These are phyloP conservation scores for Alternaria gaisen DNA, from an alignment of 2,329 filamentous ascomycete species.

Conservation along the genomic window DNA sequence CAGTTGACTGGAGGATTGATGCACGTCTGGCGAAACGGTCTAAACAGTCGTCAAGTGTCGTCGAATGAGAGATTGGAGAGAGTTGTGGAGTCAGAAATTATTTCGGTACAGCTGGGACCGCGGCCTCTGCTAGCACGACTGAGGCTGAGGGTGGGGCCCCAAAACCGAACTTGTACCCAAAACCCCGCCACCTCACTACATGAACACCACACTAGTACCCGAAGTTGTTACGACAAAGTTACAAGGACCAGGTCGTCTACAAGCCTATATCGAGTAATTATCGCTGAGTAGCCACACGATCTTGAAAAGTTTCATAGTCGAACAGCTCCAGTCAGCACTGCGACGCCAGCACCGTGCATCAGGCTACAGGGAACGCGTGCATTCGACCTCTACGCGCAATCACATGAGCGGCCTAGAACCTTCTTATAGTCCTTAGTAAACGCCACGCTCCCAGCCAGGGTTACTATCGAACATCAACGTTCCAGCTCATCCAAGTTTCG, in stretches of 20 bases:
- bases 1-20: no score
- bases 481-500: neutral
- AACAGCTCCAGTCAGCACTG: neutral
- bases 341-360: conserved; percentile 7
- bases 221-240: neutral
- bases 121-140: conserved; percentile 10
- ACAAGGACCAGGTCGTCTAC: no score
- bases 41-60: neutral
- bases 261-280: no score
- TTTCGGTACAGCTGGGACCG: conserved; percentile 26
- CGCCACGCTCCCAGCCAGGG: conserved; percentile 20
- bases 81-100: conserved; percentile 31
- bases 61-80: conserved; percentile 5
- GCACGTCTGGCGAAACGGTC: no score
- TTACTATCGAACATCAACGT: neutral
- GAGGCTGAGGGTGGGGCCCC: conserved; percentile 33
- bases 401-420: conserved; percentile 43
- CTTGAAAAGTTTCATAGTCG: neutral
- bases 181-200: conserved; percentile 8
- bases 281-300: neutral
- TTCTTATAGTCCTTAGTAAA: conserved; percentile 18
- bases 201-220: neutral
- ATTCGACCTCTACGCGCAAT: conserved; percentile 32
- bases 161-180: conserved; percentile 20
- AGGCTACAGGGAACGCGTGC: conserved; percentile 23